phyloP scores from a whole-genome alignment of 2,329 filamentous ascomycete genomes.

The Calonectria naviculata region DNA sequence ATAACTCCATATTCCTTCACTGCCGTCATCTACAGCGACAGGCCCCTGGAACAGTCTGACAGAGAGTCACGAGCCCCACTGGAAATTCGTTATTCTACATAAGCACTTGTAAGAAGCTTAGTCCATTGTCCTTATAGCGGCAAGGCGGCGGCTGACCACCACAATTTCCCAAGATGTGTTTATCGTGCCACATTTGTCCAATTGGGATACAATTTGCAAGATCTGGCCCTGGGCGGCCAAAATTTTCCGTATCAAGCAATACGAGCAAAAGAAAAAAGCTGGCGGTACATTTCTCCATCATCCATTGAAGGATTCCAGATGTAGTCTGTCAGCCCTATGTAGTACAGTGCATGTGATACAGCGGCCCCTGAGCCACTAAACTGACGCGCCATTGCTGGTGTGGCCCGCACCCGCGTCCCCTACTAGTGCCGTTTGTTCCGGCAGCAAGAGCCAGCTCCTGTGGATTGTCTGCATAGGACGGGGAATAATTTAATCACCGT shows the following conservation, averaged over 20 bases:
- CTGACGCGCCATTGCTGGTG: neutral
- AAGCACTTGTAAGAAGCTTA: neutral
- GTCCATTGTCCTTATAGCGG: too few species aligned
- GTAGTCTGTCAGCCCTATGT: neutral
- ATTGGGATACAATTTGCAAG: neutral
- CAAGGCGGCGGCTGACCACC: neutral
- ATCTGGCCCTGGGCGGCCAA: neutral
- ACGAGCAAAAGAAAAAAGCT: neutral
- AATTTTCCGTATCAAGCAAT: neutral
- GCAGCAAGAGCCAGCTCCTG: neutral
- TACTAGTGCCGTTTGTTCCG: constrained; percentile 10
- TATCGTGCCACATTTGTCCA: neutral
- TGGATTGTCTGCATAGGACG: neutral
- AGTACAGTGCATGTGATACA: neutral
- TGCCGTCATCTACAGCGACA: too few species aligned
- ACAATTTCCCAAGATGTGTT: neutral
- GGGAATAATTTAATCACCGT: neutral
- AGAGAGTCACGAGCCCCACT: neutral
- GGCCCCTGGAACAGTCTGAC: neutral
- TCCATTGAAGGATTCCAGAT: neutral
- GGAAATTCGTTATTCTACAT: neutral
- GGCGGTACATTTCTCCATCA: neutral
- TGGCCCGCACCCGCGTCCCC: neutral
- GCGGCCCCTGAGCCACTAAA: neutral
- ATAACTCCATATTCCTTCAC: too few species aligned